Conservation (phyloP, 129 eudicot genomes). For the Rutidosis leptorrhynchoides region DNA sequence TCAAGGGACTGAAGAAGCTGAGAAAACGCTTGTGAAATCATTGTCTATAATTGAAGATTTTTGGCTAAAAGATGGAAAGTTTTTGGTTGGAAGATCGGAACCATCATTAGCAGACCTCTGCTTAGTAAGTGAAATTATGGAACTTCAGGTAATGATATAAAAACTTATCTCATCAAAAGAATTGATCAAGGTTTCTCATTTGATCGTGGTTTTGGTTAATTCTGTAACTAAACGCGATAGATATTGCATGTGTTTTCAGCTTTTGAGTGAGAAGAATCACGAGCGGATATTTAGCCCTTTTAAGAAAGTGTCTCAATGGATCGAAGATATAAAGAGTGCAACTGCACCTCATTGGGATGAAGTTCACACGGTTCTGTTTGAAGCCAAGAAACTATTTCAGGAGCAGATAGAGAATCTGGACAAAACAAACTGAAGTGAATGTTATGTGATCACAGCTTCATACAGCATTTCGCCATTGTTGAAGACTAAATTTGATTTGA, state of each 20-base stretch:
- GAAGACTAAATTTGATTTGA: too few relatives aligned
- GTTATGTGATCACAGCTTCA: too few relatives aligned
- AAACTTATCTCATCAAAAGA: not conserved
- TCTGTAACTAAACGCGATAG: too few relatives aligned
- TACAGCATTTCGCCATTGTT: too few relatives aligned
- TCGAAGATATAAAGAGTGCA: slow-evolving; percentile 52
- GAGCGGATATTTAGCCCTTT: slow-evolving; percentile 56
- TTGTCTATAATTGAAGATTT: slow-evolving; percentile 46
- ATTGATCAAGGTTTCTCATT: not conserved
- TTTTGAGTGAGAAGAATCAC: slow-evolving; percentile 47
- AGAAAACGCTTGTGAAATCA: slow-evolving; percentile 44
- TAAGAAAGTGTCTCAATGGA: slow-evolving; percentile 58
- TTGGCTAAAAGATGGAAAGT: slow-evolving; percentile 63
- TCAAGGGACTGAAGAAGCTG: slow-evolving; percentile 43
- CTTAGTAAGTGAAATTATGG: slow-evolving; percentile 66
- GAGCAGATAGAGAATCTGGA: slow-evolving; percentile 19
- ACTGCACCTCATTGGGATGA: slow-evolving; percentile 70
- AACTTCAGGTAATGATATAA: slow-evolving; percentile 55
- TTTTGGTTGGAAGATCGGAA: slow-evolving; percentile 49
- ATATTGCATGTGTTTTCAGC: slow-evolving; percentile 29
- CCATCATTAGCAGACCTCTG: slow-evolving; percentile 83
- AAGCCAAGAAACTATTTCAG: slow-evolving; percentile 31
- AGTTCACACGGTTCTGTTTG: slow-evolving; percentile 37
- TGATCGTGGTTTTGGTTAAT: too few relatives aligned
- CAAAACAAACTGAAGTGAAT: slow-evolving; percentile 26